A percentile compares a stretch with the other conserved stretches of the same genome.
phyloP scores from a whole-genome alignment of 2,329 filamentous ascomycete species.

The Calonectria hawksworthii region DNA sequence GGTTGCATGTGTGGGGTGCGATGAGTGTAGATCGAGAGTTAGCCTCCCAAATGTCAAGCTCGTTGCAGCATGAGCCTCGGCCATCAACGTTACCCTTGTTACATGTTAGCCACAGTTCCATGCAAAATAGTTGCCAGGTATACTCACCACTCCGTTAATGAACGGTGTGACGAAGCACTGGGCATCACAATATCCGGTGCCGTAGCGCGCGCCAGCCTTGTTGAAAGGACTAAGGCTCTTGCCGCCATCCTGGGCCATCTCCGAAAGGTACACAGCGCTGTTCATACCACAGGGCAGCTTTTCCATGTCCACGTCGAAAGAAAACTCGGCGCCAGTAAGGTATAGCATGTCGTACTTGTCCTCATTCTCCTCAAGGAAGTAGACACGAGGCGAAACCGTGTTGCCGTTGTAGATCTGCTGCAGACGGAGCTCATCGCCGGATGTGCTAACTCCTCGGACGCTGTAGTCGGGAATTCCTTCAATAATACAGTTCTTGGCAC shows the following conservation, averaged over 20 bases:
- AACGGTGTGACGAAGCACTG: conserved; percentile 68
- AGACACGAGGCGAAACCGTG: conserved; percentile 62
- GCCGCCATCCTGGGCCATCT: conserved; percentile 72
- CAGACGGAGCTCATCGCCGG: conserved; percentile 48
- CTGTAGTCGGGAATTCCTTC: conserved; percentile 64
- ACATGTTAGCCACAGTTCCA: not conserved
- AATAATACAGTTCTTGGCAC: conserved; percentile 68
- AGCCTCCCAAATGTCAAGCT: conserved; percentile 70
- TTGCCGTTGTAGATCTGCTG: conserved; percentile 35
- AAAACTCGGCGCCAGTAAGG: conserved; percentile 72
- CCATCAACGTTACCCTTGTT: conserved; percentile 37
- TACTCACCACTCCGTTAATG: conserved; percentile 62
- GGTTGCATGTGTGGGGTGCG: conserved; percentile 64
- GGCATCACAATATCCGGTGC: conserved; percentile 75
- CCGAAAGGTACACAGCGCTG: conserved; percentile 73
- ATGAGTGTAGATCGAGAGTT: conserved; percentile 61
- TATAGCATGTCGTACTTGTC: conserved; percentile 72
- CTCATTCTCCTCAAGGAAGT: conserved; percentile 68
- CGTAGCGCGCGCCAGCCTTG: conserved; percentile 71
- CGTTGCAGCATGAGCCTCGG: conserved; percentile 63
- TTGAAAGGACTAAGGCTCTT: conserved; percentile 60
- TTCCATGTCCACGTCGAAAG: conserved; percentile 76
- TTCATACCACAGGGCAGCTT: conserved; percentile 77
- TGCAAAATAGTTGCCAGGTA: not conserved
- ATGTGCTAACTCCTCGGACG: conserved; percentile 49